A percentile compares a stretch with the other conserved stretches of the same genome.
Conservation (phyloP, 495 filamentous ascomycete genomes). For the Penicillium canariense region DNA sequence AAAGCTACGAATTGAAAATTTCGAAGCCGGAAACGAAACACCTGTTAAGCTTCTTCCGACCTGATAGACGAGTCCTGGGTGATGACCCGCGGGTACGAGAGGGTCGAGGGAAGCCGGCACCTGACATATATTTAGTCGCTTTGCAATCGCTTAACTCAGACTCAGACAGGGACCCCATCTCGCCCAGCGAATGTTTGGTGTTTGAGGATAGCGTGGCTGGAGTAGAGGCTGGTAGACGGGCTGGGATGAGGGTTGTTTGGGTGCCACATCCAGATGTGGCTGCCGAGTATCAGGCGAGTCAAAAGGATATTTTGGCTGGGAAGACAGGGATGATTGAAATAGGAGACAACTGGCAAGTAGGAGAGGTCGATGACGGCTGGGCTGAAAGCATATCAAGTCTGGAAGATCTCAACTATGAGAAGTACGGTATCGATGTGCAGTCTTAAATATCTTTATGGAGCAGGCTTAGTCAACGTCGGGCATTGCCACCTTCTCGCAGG, state of each 20-base stretch:
- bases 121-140: constrained; percentile 40
- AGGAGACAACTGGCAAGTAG: constrained; percentile 22
- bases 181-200: constrained; percentile 39
- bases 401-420: constrained; percentile 29
- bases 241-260: constrained; percentile 47
- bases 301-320: constrained; percentile 34
- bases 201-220: constrained; percentile 45
- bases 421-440: constrained; percentile 13
- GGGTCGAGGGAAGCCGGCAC: constrained; percentile 34
- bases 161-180: constrained; percentile 15
- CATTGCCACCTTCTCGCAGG: no score
- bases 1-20: constrained; percentile 18
- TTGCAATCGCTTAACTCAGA: constrained; percentile 31
- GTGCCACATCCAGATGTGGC: constrained; percentile 36
- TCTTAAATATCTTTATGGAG: not conserved
- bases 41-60: constrained; percentile 14
- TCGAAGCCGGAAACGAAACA: constrained; percentile 11
- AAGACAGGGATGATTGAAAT: constrained; percentile 22
- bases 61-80: constrained; percentile 27
- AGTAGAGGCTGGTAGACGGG: constrained; percentile 42
- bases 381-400: constrained; percentile 33
- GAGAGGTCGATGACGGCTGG: constrained; percentile 36
- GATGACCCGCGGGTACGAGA: constrained; percentile 32
- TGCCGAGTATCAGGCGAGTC: constrained; percentile 23
- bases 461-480: not conserved